phyloP scores from a whole-genome alignment of 495 filamentous ascomycete genomes.

The Chaetomium fimeti region DNA sequence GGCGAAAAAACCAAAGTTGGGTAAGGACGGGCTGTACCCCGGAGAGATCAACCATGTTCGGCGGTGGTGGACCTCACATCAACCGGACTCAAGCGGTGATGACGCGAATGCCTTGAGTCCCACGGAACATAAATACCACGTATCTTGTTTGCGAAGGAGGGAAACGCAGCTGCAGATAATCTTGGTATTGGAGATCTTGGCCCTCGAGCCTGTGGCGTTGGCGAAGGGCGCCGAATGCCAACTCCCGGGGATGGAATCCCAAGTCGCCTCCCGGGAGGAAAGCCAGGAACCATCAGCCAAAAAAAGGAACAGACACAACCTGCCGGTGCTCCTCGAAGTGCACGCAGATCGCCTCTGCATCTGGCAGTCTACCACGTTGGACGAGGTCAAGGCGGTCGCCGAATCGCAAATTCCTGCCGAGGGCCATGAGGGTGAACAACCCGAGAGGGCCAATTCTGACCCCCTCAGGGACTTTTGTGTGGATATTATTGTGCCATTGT shows the following conservation, averaged over 20 bases:
- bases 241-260: constrained; percentile 40
- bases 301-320: constrained; percentile 45
- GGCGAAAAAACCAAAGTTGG: constrained; percentile 66
- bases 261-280: constrained; percentile 25
- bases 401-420: constrained; percentile 43
- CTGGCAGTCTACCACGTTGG: constrained; percentile 80
- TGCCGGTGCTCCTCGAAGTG: constrained; percentile 67
- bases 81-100: constrained; percentile 36
- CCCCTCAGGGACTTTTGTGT: constrained; percentile 71
- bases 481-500: constrained; percentile 92
- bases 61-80: constrained; percentile 71
- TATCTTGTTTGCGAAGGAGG: constrained; percentile 65
- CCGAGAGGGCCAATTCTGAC: constrained; percentile 38
- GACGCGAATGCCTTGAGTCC: constrained; percentile 40
- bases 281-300: constrained; percentile 32
- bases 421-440: constrained; percentile 34
- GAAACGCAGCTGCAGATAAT: constrained; percentile 92
- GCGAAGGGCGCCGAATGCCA: constrained; percentile 42
- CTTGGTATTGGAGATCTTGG: constrained; percentile 81
- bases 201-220: constrained; percentile 59
- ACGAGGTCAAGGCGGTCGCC: constrained; percentile 52
- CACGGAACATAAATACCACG: constrained; percentile 53
- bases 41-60: constrained; percentile 71
- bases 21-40: constrained; percentile 74
- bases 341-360: constrained; percentile 91